These are phyloP conservation scores for Arthrinium phaeospermum DNA, from an alignment of 2,329 filamentous ascomycete genomes.

Conservation along the genomic window DNA sequence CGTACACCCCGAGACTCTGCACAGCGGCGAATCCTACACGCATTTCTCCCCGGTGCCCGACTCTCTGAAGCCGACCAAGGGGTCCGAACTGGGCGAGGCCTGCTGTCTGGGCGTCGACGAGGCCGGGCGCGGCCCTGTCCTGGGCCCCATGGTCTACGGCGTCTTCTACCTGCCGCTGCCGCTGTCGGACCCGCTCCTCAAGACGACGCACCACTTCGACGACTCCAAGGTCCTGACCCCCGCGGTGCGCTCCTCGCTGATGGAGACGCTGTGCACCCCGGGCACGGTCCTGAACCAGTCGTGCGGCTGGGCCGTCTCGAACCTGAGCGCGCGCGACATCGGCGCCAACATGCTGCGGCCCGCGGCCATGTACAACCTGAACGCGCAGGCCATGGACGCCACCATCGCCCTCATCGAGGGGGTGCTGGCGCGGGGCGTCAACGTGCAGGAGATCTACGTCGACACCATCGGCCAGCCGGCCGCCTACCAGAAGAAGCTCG, in stretches of 20 bases:
- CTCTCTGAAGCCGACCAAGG: slow-evolving; percentile 54
- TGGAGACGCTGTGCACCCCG: slow-evolving; percentile 72
- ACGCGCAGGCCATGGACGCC: slow-evolving; percentile 93
- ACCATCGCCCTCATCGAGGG: slow-evolving; percentile 82
- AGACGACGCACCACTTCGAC: slow-evolving; percentile 83
- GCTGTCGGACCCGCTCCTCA: slow-evolving; percentile 74
- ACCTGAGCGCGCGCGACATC: slow-evolving; percentile 85
- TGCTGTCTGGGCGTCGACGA: slow-evolving; percentile 92
- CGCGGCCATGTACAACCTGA: slow-evolving; percentile 79
- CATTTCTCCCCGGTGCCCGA: slow-evolving; percentile 74
- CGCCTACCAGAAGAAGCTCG: slow-evolving; percentile 83
- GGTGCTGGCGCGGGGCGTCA: slow-evolving; percentile 78
- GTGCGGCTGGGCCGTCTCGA: slow-evolving; percentile 82
- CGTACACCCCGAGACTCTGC: slow-evolving; percentile 60
- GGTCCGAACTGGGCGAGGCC: slow-evolving; percentile 44
- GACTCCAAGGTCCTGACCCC: slow-evolving; percentile 93
- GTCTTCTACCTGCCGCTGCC: slow-evolving; percentile 78
- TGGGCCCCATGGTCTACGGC: slow-evolving; percentile 79
- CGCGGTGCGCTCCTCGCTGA: slow-evolving; percentile 74
- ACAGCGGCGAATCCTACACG: slow-evolving; percentile 71
- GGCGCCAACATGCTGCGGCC: slow-evolving; percentile 76
- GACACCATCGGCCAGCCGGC: slow-evolving; percentile 89
- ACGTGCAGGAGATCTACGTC: slow-evolving; percentile 88
- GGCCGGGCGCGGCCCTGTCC: slow-evolving; percentile 90
- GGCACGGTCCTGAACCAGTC: slow-evolving; percentile 51